phyloP scores from a whole-genome alignment of 768 basidiomycete genomes.

The Trametes maxima region DNA sequence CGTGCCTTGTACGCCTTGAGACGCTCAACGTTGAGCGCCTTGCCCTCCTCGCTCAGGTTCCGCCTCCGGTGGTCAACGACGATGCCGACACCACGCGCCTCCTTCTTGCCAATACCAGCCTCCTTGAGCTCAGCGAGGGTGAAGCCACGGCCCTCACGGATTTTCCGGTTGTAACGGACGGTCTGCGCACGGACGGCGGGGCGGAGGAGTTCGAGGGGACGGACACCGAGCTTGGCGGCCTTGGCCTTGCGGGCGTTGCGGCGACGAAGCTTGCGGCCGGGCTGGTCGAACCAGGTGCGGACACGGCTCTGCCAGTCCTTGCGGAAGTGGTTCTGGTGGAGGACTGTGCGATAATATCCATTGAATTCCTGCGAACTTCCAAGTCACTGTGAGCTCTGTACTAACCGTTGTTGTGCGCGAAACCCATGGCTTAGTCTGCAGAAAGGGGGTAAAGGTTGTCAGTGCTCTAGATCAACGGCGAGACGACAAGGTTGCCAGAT shows the following conservation, averaged over 20 bases:
- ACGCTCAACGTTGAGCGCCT: conserved; percentile 91
- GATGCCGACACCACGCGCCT: conserved; percentile 90
- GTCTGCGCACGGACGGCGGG: conserved; percentile 97
- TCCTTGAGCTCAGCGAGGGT: conserved; percentile 93
- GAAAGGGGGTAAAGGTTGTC: conserved; percentile 13
- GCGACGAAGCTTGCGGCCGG: conserved; percentile 95
- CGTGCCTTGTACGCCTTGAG: conserved; percentile 91
- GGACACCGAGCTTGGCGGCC: conserved; percentile 88
- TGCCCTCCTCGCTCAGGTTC: conserved; percentile 96
- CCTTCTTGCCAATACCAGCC: conserved; percentile 92
- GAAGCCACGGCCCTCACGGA: conserved; percentile 97
- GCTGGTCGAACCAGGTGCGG: conserved; percentile 99
- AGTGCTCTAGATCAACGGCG: conserved; percentile 21
- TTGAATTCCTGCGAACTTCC: background rate
- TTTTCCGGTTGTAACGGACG: conserved; percentile 96
- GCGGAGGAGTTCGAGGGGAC: conserved; percentile 88
- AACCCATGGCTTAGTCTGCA: conserved; percentile 69
- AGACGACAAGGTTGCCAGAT: conserved; percentile 13
- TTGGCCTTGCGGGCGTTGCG: conserved; percentile 91
- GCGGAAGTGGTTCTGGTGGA: conserved; percentile 93
- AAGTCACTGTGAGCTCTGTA: conserved; percentile 14
- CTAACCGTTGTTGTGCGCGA: conserved; percentile 79
- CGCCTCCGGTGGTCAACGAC: conserved; percentile 97
- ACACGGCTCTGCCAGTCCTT: conserved; percentile 99
- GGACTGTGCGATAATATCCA: conserved; percentile 53